phyloP scores from a whole-genome alignment of 179 eudicot species.

The Beta macrorhiza region DNA sequence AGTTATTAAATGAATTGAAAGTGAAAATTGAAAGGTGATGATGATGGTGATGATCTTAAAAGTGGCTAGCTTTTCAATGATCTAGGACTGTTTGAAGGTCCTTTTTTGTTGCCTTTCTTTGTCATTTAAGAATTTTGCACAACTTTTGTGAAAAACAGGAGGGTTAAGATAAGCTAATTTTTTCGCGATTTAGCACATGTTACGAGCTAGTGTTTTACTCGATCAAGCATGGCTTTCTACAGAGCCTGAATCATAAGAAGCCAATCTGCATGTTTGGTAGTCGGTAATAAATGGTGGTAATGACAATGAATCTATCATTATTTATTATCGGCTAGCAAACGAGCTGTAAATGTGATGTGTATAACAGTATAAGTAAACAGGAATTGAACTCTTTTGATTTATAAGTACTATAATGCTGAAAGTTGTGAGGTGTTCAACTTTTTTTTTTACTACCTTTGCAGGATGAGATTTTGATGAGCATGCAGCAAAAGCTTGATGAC shows the following conservation, averaged over 20 bases:
- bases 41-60: constrained; percentile 7
- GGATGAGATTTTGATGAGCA: constrained; percentile 76
- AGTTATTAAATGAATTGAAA: background rate
- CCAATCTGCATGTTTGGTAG: too few relatives aligned
- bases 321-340: too few relatives aligned
- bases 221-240: background rate
- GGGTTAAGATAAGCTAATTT: background rate
- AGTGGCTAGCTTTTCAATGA: background rate
- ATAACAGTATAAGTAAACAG: background rate
- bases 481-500: constrained; percentile 87
- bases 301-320: too few relatives aligned
- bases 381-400: background rate
- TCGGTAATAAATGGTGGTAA: too few relatives aligned
- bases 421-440: constrained; percentile 5
- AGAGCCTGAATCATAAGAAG: too few relatives aligned
- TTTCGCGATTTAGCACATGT: background rate
- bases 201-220: background rate
- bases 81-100: background rate
- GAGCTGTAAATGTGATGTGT: background rate
- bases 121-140: background rate
- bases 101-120: background rate
- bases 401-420: background rate
- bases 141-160: too few relatives aligned
- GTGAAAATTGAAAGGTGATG: background rate
- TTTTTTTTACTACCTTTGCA: constrained; percentile 25